A percentile compares a stretch with the other conserved stretches of the same genome.
These are phyloP conservation scores for Toxicodendron radicans DNA, from an alignment of 345 rosid genomes.

Conservation along the genomic window DNA sequence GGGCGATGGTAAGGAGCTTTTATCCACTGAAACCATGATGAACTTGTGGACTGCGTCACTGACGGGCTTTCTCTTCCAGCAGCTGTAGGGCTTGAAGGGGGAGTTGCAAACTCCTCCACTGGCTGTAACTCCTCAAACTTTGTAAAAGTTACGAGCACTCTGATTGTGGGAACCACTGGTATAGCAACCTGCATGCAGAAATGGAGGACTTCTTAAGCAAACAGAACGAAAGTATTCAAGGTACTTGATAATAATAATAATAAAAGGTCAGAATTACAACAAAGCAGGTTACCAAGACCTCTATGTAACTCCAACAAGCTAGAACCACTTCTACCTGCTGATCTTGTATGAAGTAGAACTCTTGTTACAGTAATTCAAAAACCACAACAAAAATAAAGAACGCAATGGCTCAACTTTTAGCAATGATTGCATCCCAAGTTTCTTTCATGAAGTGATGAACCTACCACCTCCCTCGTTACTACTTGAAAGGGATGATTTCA, in stretches of 20 bases:
- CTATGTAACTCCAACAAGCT: neutral
- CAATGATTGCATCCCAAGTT: neutral
- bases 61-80: slow-evolving; percentile 69
- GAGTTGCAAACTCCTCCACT: slow-evolving; percentile 80
- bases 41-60: slow-evolving; percentile 36
- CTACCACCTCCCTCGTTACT: neutral
- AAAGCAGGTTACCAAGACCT: neutral
- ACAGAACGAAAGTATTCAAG: neutral
- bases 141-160: slow-evolving; percentile 82
- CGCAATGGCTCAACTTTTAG: neutral
- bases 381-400: neutral
- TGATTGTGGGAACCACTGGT: slow-evolving; percentile 93
- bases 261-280: too few species aligned
- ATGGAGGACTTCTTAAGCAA: slow-evolving; percentile 14
- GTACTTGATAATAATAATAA: too few species aligned
- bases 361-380: neutral
- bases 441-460: neutral
- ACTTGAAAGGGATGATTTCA: too few species aligned
- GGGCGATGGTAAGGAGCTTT: slow-evolving; percentile 75
- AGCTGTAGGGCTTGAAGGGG: slow-evolving; percentile 80
- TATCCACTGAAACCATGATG: slow-evolving; percentile 96
- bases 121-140: slow-evolving; percentile 91
- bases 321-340: neutral
- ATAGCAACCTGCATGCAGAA: slow-evolving; percentile 77
- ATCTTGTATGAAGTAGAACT: neutral